Percentiles rank a stretch among this genome's conserved stretches.
Conservation (phyloP, 2,329 filamentous ascomycete genomes). For the Paramyrothecium sp. region DNA sequence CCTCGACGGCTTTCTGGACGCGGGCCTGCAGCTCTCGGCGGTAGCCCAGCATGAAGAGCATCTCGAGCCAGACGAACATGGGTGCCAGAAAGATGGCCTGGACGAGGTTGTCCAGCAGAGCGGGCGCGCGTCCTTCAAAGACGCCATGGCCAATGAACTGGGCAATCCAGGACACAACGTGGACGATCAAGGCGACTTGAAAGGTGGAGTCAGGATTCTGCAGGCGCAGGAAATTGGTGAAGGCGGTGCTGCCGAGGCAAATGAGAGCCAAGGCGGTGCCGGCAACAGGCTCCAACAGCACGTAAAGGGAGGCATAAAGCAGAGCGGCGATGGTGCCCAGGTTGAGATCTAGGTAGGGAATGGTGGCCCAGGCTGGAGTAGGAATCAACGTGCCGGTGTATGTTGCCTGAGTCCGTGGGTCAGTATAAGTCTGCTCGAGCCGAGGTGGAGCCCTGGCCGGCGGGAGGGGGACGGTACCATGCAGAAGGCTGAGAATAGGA, state of each 20-base stretch:
- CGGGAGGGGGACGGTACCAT: constrained; percentile 54
- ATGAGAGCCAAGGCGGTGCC: constrained; percentile 75
- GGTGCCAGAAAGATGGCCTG: constrained; percentile 92
- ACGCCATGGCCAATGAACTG: constrained; percentile 91
- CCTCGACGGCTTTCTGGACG: constrained; percentile 71
- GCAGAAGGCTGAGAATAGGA: constrained; percentile 69
- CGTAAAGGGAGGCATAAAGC: constrained; percentile 75
- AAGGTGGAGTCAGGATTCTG: constrained; percentile 50
- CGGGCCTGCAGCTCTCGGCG: constrained; percentile 81
- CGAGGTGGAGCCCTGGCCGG: not conserved
- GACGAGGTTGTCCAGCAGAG: constrained; percentile 84
- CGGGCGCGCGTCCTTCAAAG: constrained; percentile 86
- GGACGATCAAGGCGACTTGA: constrained; percentile 61
- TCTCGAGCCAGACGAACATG: constrained; percentile 95
- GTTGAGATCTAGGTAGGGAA: constrained; percentile 66
- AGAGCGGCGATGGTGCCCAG: constrained; percentile 63
- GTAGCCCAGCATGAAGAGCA: constrained; percentile 89
- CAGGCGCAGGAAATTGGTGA: constrained; percentile 70
- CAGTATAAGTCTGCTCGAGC: constrained; percentile 3
- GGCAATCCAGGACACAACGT: constrained; percentile 76
- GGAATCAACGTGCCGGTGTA: constrained; percentile 63
- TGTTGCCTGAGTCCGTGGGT: constrained; percentile 45
- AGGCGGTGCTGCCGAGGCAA: constrained; percentile 72
- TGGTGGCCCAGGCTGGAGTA: constrained; percentile 64
- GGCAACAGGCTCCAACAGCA: constrained; percentile 91